Evolutionary conservation across 345 rosid genomes (phyloP), one percentile per base, ranked within the genome.

Genomic region (Gossypioides kirkii): DNA sequence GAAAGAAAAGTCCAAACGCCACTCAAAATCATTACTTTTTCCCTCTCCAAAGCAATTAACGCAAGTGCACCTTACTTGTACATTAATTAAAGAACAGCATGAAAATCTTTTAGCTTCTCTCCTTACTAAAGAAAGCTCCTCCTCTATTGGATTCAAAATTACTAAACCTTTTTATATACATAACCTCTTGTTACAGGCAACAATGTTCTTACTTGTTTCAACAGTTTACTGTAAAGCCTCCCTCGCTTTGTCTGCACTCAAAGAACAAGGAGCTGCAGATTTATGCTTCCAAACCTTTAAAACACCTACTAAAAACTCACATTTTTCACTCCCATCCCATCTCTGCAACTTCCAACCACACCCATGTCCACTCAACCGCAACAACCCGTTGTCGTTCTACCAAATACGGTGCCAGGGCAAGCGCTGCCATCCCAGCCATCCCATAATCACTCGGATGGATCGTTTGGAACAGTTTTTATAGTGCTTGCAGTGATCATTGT

Each of bases 391-490:
- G 59, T 53, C 23, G 78, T 80, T 45, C 79, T 84, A 72, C 89
- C 94, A 1, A 80, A 79, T 84, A 69, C 82, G 11, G 74, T 77
- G 23, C 23, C 81, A 0, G 70, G 64, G 38, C 85, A 68, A 22
- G 73, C 77, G 8, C 78, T 85, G 23, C 22, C 80, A 0, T 17
- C 84, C 2, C 43, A 84, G 23, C 22, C 80, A 0, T 17, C 84
- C 2, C 43, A 84, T 56, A 70, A 82, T 56, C 87, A 82, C 78
- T 84, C 89, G 13, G 66, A 76, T 43, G 94, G 89, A 20, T 89
- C 94, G 13, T 87, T 87, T 10, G 89, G 85, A 61, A 83, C 81
- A 6, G 88, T 86, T 14, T 89, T 84, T 73, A 82, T 89, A 38
- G 85, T 87, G 53, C 79, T 89, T 49, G 88, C 87, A 11, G 90